These are phyloP conservation scores for Penicillium digitatum DNA, from an alignment of 2,329 filamentous ascomycete genomes.

Conservation along the genomic window DNA sequence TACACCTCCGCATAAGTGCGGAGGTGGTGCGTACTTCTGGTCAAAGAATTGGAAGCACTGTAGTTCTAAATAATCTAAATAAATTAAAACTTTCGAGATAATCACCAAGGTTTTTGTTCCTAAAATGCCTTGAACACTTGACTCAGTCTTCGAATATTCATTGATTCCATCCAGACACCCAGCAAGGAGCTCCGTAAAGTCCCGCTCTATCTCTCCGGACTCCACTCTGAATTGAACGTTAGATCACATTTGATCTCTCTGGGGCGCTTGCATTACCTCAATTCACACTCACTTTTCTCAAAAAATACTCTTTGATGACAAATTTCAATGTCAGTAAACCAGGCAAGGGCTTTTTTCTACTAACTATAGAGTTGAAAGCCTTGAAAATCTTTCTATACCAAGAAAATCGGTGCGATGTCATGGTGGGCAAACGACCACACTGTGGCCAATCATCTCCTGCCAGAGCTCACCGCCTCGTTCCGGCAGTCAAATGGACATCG, in stretches of 20 bases:
- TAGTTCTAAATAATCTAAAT: neutral
- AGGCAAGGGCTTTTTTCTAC: neutral
- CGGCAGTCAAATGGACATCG: conserved; percentile 17
- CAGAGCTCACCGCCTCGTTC: conserved; percentile 18
- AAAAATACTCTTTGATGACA: neutral
- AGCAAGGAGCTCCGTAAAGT: conserved; percentile 20
- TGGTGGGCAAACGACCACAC: conserved; percentile 19
- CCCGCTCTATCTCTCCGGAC: conserved; percentile 20
- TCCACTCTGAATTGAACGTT: conserved; percentile 16
- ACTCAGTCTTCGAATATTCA: neutral
- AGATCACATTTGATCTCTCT: conserved; percentile 20
- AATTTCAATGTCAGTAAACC: too few species aligned
- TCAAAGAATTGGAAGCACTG: neutral
- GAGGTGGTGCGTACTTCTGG: conserved; percentile 2
- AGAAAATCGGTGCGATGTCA: conserved; percentile 19
- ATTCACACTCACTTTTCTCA: neutral
- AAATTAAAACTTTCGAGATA: neutral
- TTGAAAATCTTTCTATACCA: neutral
- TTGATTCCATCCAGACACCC: neutral
- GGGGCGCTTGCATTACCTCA: neutral
- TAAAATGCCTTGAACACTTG: neutral
- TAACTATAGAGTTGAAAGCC: neutral
- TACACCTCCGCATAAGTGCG: conserved; percentile 18
- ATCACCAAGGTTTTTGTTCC: neutral
- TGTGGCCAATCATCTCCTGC: conserved; percentile 18